Percentiles rank a stretch among this genome's conserved stretches.
phyloP scores from a whole-genome alignment of 345 rosid species.

The Rubroshorea leprosula region DNA sequence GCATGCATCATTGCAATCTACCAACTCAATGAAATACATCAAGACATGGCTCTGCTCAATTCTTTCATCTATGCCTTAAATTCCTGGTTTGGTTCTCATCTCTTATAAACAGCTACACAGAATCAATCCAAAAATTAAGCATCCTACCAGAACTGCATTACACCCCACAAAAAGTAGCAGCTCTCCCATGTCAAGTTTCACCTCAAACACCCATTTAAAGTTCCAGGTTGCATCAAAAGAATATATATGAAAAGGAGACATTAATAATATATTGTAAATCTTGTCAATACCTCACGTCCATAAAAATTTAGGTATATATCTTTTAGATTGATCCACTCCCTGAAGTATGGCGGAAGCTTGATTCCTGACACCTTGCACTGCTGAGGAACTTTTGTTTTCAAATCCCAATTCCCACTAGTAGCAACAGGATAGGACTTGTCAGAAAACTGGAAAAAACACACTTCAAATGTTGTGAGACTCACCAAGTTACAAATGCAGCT shows the following conservation, averaged over 20 bases:
- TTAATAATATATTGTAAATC: background rate
- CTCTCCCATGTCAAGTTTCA: no score
- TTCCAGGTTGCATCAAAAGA: background rate
- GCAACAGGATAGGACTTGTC: constrained; percentile 16
- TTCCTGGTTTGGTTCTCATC: no score
- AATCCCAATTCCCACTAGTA: constrained; percentile 91
- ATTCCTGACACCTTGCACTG: constrained; percentile 66
- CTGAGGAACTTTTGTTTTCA: constrained; percentile 82
- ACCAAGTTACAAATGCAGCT: constrained; percentile 94
- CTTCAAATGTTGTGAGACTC: constrained; percentile 19
- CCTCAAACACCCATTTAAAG: no score
- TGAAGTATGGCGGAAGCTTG: constrained; percentile 71
- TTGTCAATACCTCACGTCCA: constrained; percentile 42
- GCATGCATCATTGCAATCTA: no score
- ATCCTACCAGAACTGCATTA: no score
- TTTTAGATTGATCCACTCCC: constrained; percentile 92
- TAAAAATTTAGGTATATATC: constrained; percentile 78
- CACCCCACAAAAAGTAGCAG: no score
- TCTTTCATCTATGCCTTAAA: no score
- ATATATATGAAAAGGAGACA: background rate
- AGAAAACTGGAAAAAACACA: constrained; percentile 13
- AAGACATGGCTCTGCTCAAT: no score
- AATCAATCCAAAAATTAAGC: no score
- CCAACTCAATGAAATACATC: no score
- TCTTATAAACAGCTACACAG: no score